A percentile compares a stretch with the other conserved stretches of the same genome.
phyloP scores from a whole-genome alignment of 2,329 filamentous ascomycete species.

The Alternaria postmessia region DNA sequence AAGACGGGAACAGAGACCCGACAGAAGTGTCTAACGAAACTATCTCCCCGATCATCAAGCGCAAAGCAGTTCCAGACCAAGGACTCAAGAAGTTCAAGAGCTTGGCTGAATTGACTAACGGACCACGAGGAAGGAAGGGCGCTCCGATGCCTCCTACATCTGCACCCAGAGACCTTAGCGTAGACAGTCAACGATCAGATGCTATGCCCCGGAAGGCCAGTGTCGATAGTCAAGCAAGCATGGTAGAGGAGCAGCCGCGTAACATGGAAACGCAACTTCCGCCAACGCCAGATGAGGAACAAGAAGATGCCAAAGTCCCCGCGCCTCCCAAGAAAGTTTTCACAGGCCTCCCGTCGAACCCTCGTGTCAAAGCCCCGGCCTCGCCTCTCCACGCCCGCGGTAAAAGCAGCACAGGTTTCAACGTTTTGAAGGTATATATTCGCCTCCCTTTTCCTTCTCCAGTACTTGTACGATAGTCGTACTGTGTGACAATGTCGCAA shows the following conservation, averaged over 20 bases:
- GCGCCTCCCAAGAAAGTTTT: constrained; percentile 36
- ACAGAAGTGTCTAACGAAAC: constrained; percentile 5
- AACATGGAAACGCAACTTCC: constrained; percentile 30
- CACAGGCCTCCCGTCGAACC: constrained; percentile 42
- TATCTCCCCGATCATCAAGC: constrained; percentile 29
- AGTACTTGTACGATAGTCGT: constrained; percentile 31
- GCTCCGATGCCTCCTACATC: constrained; percentile 33
- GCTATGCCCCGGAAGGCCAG: constrained; percentile 5
- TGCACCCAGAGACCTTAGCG: constrained; percentile 25
- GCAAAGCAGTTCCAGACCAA: constrained; percentile 35
- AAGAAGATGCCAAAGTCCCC: constrained; percentile 15
- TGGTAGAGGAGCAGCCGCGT: constrained; percentile 5
- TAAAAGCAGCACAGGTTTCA: constrained; percentile 50
- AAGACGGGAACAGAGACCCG: constrained; percentile 18
- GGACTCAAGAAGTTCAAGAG: constrained; percentile 37
- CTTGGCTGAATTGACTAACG: constrained; percentile 39
- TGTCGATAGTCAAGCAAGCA: background rate
- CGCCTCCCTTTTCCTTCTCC: constrained; percentile 33
- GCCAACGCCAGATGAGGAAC: constrained; percentile 43
- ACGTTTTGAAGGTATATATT: constrained; percentile 48
- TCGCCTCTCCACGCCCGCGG: constrained; percentile 43
- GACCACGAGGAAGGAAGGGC: constrained; percentile 41
- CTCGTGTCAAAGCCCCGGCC: constrained; percentile 31
- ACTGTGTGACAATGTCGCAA: constrained; percentile 15
- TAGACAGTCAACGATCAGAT: constrained; percentile 14